Conservation (phyloP, 2,329 filamentous ascomycete species). For the Hymenoscyphus scutula region DNA sequence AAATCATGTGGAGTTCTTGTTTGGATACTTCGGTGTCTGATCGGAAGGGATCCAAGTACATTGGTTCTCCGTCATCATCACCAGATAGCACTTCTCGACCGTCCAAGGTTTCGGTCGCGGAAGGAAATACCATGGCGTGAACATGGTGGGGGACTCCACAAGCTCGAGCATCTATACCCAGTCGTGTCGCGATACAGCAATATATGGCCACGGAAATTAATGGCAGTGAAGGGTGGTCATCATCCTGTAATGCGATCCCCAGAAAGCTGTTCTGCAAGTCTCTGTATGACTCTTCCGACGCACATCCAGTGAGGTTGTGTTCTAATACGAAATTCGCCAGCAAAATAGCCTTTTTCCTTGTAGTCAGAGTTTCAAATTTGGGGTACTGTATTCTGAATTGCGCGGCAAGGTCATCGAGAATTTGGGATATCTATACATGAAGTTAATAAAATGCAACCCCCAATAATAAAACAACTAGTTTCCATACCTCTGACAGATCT, state of each 20-base stretch:
- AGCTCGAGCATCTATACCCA: slow-evolving; percentile 74
- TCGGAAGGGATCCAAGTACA: slow-evolving; percentile 84
- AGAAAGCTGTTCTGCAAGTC: slow-evolving; percentile 85
- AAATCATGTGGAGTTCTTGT: slow-evolving; percentile 54
- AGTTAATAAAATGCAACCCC: slow-evolving; percentile 11
- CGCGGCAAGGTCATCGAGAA: slow-evolving; percentile 62
- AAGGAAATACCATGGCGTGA: slow-evolving; percentile 71
- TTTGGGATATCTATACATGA: slow-evolving; percentile 51
- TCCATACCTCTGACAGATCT: slow-evolving; percentile 66
- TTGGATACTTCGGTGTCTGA: slow-evolving; percentile 64
- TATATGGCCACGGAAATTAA: slow-evolving; percentile 86
- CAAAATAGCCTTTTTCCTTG: slow-evolving; percentile 64
- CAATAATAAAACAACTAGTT: neutral
- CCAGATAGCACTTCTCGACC: slow-evolving; percentile 41
- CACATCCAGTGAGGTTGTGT: slow-evolving; percentile 68
- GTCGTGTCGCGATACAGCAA: slow-evolving; percentile 70
- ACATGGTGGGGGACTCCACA: slow-evolving; percentile 85
- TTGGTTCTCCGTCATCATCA: slow-evolving; percentile 48
- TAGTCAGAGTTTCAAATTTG: slow-evolving; percentile 54
- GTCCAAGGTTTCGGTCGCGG: slow-evolving; percentile 59
- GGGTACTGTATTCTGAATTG: slow-evolving; percentile 54
- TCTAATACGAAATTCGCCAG: slow-evolving; percentile 68
- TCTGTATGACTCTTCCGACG: slow-evolving; percentile 66
- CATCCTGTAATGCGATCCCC: slow-evolving; percentile 71
- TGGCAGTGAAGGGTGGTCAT: slow-evolving; percentile 76